phyloP scores from a whole-genome alignment of 2,329 filamentous ascomycete genomes.

The Colletotrichum orbiculare region DNA sequence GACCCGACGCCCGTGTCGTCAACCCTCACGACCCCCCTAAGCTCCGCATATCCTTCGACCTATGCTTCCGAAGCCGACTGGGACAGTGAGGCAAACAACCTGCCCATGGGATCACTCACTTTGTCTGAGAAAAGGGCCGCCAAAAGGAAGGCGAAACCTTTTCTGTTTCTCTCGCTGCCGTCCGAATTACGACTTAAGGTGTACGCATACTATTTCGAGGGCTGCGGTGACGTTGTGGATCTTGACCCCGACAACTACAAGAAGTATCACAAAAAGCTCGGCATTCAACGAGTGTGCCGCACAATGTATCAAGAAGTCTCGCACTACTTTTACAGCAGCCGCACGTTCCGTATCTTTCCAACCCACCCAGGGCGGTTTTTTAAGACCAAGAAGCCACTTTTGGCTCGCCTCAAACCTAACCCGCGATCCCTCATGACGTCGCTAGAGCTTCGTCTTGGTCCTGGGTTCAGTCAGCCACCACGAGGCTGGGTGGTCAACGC shows the following conservation, averaged over 20 bases:
- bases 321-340: constrained; percentile 72
- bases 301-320: constrained; percentile 72
- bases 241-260: constrained; percentile 75
- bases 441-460: constrained; percentile 77
- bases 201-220: constrained; percentile 71
- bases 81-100: constrained; percentile 53
- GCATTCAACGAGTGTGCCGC: constrained; percentile 69
- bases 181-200: constrained; percentile 77
- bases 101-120: constrained; percentile 57
- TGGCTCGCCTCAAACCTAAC: constrained; percentile 71
- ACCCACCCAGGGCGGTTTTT: constrained; percentile 73
- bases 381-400: constrained; percentile 77
- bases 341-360: constrained; percentile 74
- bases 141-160: constrained; percentile 52
- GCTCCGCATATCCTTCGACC: constrained; percentile 51
- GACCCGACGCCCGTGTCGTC: constrained; percentile 42
- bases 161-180: constrained; percentile 75
- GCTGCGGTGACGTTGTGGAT: constrained; percentile 67
- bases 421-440: constrained; percentile 71
- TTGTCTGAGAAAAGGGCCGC: constrained; percentile 40
- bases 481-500: constrained; percentile 76
- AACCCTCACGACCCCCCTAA: constrained; percentile 47
- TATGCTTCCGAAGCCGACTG: constrained; percentile 52
- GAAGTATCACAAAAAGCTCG: constrained; percentile 68
- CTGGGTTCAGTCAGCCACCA: constrained; percentile 78